A percentile compares a stretch with the other conserved stretches of the same genome.
These are phyloP conservation scores for Penicillium angulare DNA, from an alignment of 495 filamentous ascomycete species.

Conservation along the genomic window DNA sequence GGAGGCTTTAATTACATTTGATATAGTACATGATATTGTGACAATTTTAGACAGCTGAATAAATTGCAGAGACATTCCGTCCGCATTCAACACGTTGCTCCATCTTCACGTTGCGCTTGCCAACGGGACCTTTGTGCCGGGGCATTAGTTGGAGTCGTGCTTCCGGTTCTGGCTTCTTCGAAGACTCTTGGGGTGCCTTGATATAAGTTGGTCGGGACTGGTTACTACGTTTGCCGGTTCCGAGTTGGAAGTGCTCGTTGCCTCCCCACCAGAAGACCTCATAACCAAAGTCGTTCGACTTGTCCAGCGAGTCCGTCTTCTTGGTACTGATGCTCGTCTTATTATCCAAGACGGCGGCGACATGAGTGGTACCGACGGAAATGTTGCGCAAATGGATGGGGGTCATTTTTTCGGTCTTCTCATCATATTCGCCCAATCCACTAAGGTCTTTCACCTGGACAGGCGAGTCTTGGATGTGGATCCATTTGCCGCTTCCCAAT, in stretches of 20 bases:
- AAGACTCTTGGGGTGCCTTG: conserved; percentile 59
- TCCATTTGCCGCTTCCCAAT: conserved; percentile 87
- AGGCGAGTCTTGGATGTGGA: conserved; percentile 75
- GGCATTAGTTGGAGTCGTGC: conserved; percentile 88
- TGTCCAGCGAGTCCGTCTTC: conserved; percentile 41
- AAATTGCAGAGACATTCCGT: conserved; percentile 78
- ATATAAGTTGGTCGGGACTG: conserved; percentile 71
- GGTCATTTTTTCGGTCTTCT: conserved; percentile 57
- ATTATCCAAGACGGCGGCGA: conserved; percentile 77
- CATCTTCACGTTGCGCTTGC: conserved; percentile 64
- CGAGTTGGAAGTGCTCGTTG: conserved; percentile 90
- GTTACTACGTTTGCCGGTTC: conserved; percentile 87
- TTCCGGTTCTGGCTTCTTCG: conserved; percentile 54
- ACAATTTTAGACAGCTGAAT: conserved; percentile 39
- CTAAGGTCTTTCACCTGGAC: conserved; percentile 83
- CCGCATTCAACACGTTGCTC: conserved; percentile 92
- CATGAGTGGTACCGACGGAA: conserved; percentile 75
- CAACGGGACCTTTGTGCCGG: conserved; percentile 62
- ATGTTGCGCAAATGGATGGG: conserved; percentile 76
- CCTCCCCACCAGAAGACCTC: conserved; percentile 92
- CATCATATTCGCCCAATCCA: conserved; percentile 81
- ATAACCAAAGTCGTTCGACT: conserved; percentile 69
- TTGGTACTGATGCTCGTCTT: conserved; percentile 58
- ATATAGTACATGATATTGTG: conserved; percentile 22
- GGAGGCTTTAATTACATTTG: conserved; percentile 22